These are phyloP conservation scores for Amanita thiersii DNA, from an alignment of 768 basidiomycete species.

Conservation along the genomic window DNA sequence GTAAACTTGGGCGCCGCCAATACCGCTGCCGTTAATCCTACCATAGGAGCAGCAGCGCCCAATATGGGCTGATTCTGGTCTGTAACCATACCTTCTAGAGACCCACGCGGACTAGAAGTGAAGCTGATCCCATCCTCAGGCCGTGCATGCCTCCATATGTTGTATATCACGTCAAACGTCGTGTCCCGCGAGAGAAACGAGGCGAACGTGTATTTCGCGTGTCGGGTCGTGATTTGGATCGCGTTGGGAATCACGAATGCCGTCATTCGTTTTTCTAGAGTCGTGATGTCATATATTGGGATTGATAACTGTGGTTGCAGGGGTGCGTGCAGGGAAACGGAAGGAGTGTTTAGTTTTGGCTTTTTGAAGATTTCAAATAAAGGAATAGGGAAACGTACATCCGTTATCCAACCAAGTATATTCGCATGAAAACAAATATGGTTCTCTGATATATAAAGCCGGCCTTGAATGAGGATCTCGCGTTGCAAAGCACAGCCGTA, in stretches of 20 bases:
- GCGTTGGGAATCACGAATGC: constrained; percentile 97
- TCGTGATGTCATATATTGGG: constrained; percentile 79
- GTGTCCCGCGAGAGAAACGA: constrained; percentile 96
- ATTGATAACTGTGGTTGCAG: constrained; percentile 72
- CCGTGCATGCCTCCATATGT: constrained; percentile 89
- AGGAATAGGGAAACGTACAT: constrained; percentile 71
- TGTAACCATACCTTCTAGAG: constrained; percentile 20
- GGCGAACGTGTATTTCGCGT: constrained; percentile 86
- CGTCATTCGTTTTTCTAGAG: constrained; percentile 95
- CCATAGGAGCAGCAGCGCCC: constrained; percentile 4
- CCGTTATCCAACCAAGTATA: constrained; percentile 98
- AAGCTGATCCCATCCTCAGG: constrained; percentile 48
- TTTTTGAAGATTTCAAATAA: constrained; percentile 1
- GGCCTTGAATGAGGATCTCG: constrained; percentile 93
- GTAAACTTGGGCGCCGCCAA: constrained; percentile 44
- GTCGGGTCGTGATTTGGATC: constrained; percentile 79
- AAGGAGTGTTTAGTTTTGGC: constrained; percentile 7
- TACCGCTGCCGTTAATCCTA: constrained; percentile 7
- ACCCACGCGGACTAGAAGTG: constrained; percentile 27
- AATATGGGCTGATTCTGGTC: constrained; percentile 14
- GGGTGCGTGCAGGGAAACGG: neutral
- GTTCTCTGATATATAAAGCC: constrained; percentile 96
- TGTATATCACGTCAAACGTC: constrained; percentile 90
- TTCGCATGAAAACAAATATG: constrained; percentile 99
- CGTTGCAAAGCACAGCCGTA: constrained; percentile 96